Conservation (phyloP, 345 rosid species). For the Camelina hispida region DNA sequence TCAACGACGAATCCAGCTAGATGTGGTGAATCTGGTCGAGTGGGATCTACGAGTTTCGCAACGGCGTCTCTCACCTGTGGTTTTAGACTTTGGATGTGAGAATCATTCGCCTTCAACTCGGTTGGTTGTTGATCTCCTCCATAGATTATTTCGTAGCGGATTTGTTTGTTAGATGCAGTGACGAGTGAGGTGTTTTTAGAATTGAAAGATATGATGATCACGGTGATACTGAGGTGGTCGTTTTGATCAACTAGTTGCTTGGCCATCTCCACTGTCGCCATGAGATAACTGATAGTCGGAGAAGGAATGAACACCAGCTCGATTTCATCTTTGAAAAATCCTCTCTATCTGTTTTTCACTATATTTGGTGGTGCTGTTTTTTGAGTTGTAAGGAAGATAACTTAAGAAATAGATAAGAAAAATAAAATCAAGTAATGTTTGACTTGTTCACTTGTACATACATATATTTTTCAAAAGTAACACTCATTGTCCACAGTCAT, state of each 20-base stretch:
- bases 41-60: neutral
- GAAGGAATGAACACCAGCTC: conserved; percentile 57
- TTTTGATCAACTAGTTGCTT: conserved; percentile 46
- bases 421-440: neutral
- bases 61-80: conserved; percentile 47
- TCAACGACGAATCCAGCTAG: conserved; percentile 57
- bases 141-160: conserved; percentile 43
- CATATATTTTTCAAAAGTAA: neutral
- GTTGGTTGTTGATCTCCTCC: neutral
- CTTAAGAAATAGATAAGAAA: neutral
- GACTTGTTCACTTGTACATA: neutral
- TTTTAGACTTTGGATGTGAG: conserved; percentile 31
- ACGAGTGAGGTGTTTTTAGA: conserved; percentile 9
- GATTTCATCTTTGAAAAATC: conserved; percentile 20
- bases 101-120: conserved; percentile 1
- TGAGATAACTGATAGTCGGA: conserved; percentile 49
- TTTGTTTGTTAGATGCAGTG: neutral
- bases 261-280: conserved; percentile 47
- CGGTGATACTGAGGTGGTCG: conserved; percentile 43
- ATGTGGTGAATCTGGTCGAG: conserved; percentile 23
- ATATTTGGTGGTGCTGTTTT: neutral
- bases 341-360: neutral
- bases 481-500: neutral
- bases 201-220: conserved; percentile 45
- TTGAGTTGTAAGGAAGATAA: neutral